Evolutionary conservation across 108 stramenopile species (phyloP).

Genomic region (Cyclostephanos tholiformis): DNA sequence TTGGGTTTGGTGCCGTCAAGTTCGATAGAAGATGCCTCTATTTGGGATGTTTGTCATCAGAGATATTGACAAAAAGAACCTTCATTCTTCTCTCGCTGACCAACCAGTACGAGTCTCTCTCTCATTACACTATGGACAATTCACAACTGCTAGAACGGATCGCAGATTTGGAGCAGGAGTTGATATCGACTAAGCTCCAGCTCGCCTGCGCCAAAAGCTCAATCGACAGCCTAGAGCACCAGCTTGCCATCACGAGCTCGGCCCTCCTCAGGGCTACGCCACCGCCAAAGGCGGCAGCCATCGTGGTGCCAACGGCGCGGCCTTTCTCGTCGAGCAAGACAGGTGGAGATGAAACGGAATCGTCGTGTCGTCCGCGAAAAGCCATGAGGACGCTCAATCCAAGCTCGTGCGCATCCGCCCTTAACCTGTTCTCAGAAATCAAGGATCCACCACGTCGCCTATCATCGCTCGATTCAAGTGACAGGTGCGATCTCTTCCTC

Average conservation of each 20-base stretch:
- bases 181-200: background rate
- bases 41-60: too few species aligned
- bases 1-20: too few species aligned
- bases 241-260: background rate
- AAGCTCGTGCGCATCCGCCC: constrained; percentile 1
- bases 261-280: background rate
- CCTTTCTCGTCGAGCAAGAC: background rate
- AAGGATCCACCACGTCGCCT: too few species aligned
- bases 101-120: too few species aligned
- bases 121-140: background rate
- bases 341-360: too few species aligned
- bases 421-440: background rate
- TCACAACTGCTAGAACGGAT: background rate
- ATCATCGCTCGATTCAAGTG: too few species aligned
- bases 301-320: background rate
- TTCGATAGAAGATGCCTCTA: too few species aligned
- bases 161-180: background rate
- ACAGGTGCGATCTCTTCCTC: too few species aligned
- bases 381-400: background rate
- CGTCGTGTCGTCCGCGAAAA: too few species aligned
- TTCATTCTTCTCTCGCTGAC: too few species aligned
- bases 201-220: constrained; percentile 1
- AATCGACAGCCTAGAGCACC: background rate
- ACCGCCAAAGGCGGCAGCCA: background rate
- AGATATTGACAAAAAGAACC: too few species aligned